Evolutionary conservation across 176 grass and related monocot species (phyloP), one percentile per base, ranked within the genome.

Genomic region (Pontederia paniculata): DNA sequence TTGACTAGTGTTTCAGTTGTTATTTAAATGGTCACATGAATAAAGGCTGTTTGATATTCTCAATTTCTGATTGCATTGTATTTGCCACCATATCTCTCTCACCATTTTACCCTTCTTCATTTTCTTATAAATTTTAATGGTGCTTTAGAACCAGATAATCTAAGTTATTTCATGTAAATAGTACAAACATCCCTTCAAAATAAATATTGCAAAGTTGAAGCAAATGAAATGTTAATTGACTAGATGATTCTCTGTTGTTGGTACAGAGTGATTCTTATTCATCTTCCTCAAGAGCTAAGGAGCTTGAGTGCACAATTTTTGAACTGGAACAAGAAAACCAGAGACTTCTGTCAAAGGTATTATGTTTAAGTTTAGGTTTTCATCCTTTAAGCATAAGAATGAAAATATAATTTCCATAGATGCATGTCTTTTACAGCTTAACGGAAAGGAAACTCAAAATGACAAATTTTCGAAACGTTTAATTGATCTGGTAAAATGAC

Each of bases 391-490:
- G 45, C 19, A 23, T 46, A 23, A 7, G 2, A 1, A 19, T 2
- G 20, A n/a, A 14, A 14, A 47, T 14, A 21, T 21, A 23, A 37
- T 14, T 47, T 63, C n/a, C 43, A 47, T 45, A 8, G 13, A 21
- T 15, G n/a, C 4, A 10, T 73, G 16, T 52, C 42, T 47, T 21
- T 56, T 42, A 49, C 67, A 90, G 91, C 71, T 97, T 37, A 77
- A 79, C 6, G 83, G 84, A 79, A 88, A 81, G 60, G 80, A 86
- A 54, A 61, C 78, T 48, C 82, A 97, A 63, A 90, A 83, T 65
- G 83, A 88, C 76, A 74, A 86, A 42, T 52, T 90, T 14, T 59
- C 71, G 46, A 79, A 90, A 42, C 83, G 61, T 42, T 76, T 97
- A 54, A 85, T 80, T 63, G 81, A 82, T 60, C 78, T 89, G 9